Base-by-base conservation (phyloP, 1,284 basidiomycete genomes). In the Apiotrichum veenhuisii region DNA sequence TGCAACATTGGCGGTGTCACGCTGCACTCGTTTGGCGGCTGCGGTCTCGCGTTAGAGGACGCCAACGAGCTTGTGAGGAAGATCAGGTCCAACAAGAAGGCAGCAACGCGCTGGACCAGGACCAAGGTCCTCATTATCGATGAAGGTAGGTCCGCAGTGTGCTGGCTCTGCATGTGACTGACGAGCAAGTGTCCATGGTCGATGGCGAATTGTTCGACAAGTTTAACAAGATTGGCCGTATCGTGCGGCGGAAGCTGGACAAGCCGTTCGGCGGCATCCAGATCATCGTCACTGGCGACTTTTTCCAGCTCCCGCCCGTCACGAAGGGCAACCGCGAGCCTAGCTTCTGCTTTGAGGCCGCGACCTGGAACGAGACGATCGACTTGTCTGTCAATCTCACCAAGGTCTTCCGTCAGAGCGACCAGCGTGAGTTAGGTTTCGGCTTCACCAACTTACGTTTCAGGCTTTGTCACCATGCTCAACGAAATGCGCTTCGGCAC, bases 271-370 rank as follows among this genome's bases (percentile, higher is more conserved):
- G 96, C n/a, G 95, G 94, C 1, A 94, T 98, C 34, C 92, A 95
- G 81, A 78, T 99, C 58, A 84, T 94, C 60, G 82, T 96, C 15
- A 94, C 91, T 1, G 94, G 94, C 23, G 94, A 98, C 72, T 98
- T 98, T 77, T 96, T 91, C 77, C 94, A 99, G 75, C 80, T 99
- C 8, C 96, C 96, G 1, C 95, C 96, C 0, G 92, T 99, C 8
- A 81, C 82, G n/a, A 82, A 82, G 62, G 75, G 74, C 3, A 71
- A 76, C 3, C 79, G 81, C 2, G 50, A 61, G 45, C 72, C 80
- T 12, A 80, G 73, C 61, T 97, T 96, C 72, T 88, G 89, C 3
- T 98, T 99, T 70, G 92, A 99, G 68, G 91, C 92, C 8, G 78
- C 84, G 33, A 82, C 82, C 23, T 99, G 96, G 96, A 78, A 79